Base-by-base conservation (phyloP, 108 stramenopile genomes). In the Cyclotella cryptica region DNA sequence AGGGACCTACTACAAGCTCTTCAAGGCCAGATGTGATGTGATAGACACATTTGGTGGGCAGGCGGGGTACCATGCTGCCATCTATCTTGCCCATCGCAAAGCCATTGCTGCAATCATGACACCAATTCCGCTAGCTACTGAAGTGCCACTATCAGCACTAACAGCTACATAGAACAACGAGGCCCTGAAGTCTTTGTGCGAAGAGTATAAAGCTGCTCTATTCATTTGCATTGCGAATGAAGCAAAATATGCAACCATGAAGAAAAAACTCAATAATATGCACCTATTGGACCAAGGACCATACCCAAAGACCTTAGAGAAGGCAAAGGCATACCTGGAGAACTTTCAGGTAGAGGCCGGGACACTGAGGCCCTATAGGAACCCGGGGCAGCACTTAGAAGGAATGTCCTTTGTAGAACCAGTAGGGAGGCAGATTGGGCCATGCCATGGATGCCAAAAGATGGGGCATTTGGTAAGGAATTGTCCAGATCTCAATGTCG, bases 1-100 rank as follows among this genome's bases (percentile, higher is more conserved):
- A 12, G 60, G 15, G 13, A n/a, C 12, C 14, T 61, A 35, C 35
- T 30, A 19, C 60, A 61, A 61, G 60, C 35, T n/a, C 30, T 61
- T 61, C n/a, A 30, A 39, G 29, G 60, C 60, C 12, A 30, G 60
- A n/a, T 7, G 13, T 2, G 60, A 61, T 13, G 60, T 61, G 14
- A n/a, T 61, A 7, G 35, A 61, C 35, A 61, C 60, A 39, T 61
- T 61, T 61, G 60, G 60, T 6, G 60, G 60, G 19, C 29, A 39
- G n/a, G 60, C 60, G 29, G 60, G 60, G 0, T 61, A 39, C 19
- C 60, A 61, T 30, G 30, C 29, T 61, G 60, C 30, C n/a, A 15
- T 61, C 13, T 61, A 61, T n/a, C 11, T 24, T n/a, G 55, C n/a
- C 21, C 55, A 55, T 22, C n/a, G 22, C 21, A 55, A 55, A 24